Evolutionary conservation across 345 rosid species (phyloP).

Genomic region (Ceriops decandra): DNA sequence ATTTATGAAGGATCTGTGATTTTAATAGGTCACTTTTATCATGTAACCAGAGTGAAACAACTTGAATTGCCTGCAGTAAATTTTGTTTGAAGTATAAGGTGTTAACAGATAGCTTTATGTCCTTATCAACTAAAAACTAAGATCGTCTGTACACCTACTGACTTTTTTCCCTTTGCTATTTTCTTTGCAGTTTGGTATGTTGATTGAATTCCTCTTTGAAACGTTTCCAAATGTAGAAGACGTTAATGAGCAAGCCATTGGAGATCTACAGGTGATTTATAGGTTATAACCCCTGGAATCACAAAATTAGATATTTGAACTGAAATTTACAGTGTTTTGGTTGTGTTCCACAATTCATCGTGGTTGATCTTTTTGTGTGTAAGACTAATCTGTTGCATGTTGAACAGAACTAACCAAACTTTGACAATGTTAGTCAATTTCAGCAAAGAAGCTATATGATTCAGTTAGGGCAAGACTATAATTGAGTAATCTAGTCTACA

Average conservation of each 20-base stretch:
- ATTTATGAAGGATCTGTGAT: no score
- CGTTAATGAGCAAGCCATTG: conserved; percentile 70
- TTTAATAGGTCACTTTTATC: no score
- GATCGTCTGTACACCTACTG: no score
- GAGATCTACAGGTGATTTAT: conserved; percentile 81
- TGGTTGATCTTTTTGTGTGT: not conserved
- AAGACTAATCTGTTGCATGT: no score
- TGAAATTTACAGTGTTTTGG: not conserved
- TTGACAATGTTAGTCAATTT: not conserved
- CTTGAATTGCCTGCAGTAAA: no score
- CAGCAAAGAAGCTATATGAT: not conserved
- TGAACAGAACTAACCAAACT: not conserved
- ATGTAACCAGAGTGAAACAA: no score
- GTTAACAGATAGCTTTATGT: no score
- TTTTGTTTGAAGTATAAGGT: no score
- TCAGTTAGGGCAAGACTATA: not conserved
- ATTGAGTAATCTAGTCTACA: not conserved
- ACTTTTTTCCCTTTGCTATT: conserved; percentile 1
- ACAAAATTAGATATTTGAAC: not conserved
- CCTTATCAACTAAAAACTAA: no score
- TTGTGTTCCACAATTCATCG: not conserved
- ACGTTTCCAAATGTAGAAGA: conserved; percentile 64
- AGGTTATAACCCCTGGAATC: not conserved
- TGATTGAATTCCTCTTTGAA: conserved; percentile 87
- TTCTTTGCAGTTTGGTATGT: conserved; percentile 86